Percentiles rank a stretch among this genome's conserved stretches.
Conservation (phyloP, 129 eudicot species). For the Gnaphalium uliginosum region DNA sequence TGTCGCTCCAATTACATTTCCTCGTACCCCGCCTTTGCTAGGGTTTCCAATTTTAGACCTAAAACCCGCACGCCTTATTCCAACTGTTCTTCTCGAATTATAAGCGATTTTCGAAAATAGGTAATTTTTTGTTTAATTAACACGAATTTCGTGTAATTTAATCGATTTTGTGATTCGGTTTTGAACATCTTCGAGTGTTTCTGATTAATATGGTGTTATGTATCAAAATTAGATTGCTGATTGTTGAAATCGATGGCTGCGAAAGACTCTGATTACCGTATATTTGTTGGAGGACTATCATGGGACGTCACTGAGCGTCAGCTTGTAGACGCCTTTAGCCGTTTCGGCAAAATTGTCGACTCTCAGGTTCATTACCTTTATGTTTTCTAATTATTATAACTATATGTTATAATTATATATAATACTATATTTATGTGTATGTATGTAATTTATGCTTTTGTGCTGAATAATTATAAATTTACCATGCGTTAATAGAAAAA, state of each 20-base stretch:
- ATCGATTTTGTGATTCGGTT: background rate
- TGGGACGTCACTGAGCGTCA: slow-evolving; percentile 84
- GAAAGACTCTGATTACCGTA: slow-evolving; percentile 75
- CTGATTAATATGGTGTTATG: background rate
- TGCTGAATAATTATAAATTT: background rate
- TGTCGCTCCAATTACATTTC: background rate
- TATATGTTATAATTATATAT: background rate
- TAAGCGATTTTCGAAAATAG: background rate
- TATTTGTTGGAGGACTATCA: slow-evolving; percentile 85
- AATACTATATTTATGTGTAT: background rate
- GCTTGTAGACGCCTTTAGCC: slow-evolving; percentile 78
- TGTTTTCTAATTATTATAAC: background rate
- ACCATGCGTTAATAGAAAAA: background rate
- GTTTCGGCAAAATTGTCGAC: slow-evolving; percentile 83
- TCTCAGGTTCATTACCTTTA: slow-evolving; percentile 52
- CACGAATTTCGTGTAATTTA: background rate
- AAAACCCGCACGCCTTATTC: background rate
- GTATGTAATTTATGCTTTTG: background rate
- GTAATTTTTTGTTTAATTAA: background rate
- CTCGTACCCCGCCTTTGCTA: background rate
- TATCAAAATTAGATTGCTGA: background rate
- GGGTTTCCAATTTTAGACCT: slow-evolving; percentile 15
- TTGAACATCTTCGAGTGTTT: background rate
- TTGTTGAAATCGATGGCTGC: slow-evolving; percentile 48
- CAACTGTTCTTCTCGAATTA: background rate